Conservation (phyloP, 225 moss, liverwort and hornwort species). For the Physcomitrium patens region DNA sequence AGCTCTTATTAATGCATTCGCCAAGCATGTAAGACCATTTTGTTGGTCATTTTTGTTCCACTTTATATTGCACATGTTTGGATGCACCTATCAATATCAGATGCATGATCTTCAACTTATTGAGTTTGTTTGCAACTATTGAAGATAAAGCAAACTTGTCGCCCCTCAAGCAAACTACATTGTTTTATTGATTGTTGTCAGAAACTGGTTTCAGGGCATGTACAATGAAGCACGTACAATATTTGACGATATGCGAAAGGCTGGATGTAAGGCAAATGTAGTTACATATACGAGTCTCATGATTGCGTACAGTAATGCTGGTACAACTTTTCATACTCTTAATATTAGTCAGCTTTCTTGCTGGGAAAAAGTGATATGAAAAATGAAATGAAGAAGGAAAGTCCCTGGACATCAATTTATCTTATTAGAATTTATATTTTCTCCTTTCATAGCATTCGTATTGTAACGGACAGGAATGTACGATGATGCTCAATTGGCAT, state of each 20-base stretch:
- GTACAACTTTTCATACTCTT: slow-evolving; percentile 41
- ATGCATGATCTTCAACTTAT: background rate
- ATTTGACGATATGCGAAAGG: slow-evolving; percentile 68
- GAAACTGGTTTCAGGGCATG: slow-evolving; percentile 65
- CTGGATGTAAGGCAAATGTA: slow-evolving; percentile 78
- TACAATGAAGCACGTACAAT: slow-evolving; percentile 61
- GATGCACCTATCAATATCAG: background rate
- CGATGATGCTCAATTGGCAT: slow-evolving; percentile 57
- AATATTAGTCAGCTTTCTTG: slow-evolving; percentile 11
- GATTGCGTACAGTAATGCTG: slow-evolving; percentile 72
- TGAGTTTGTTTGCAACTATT: background rate
- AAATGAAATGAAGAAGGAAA: slow-evolving; percentile 19
- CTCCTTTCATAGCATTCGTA: background rate
- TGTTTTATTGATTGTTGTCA: background rate
- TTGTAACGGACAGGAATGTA: slow-evolving; percentile 59
- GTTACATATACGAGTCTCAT: slow-evolving; percentile 83
- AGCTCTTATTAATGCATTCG: slow-evolving; percentile 77
- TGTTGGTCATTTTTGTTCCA: background rate
- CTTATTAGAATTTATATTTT: background rate
- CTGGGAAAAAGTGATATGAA: background rate
- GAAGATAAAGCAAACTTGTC: background rate
- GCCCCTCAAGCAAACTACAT: too few species aligned
- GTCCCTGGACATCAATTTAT: background rate
- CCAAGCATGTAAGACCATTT: slow-evolving; percentile 64
- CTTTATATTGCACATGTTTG: background rate